These are phyloP conservation scores for Beauveria scarabaeidicola DNA, from an alignment of 2,329 filamentous ascomycete genomes.

Conservation along the genomic window DNA sequence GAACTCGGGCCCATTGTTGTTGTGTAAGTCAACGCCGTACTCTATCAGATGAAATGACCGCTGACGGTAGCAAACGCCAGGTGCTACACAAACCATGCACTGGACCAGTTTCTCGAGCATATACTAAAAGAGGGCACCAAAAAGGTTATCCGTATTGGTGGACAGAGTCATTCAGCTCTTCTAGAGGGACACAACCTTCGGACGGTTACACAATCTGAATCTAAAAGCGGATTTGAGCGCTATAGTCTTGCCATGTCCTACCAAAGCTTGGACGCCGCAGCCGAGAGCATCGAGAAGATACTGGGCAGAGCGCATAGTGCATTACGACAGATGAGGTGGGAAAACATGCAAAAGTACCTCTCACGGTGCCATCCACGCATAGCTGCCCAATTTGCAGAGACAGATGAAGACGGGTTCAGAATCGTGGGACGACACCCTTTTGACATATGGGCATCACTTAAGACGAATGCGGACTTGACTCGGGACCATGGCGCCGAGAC, in stretches of 20 bases:
- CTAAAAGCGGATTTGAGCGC: not conserved
- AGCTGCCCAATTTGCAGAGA: not conserved
- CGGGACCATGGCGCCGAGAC: not conserved
- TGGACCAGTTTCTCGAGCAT: slow-evolving; percentile 50
- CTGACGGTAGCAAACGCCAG: not conserved
- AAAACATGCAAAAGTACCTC: not conserved
- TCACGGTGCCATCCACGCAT: not conserved
- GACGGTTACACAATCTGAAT: not conserved
- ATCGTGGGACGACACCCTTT: slow-evolving; percentile 5
- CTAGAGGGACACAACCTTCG: slow-evolving; percentile 2
- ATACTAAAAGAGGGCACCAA: slow-evolving; percentile 36
- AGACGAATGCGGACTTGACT: not conserved
- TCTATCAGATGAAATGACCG: slow-evolving; percentile 25
- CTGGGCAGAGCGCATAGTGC: not conserved
- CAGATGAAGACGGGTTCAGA: not conserved
- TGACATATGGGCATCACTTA: slow-evolving; percentile 4
- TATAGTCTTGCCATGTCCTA: not conserved
- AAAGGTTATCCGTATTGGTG: slow-evolving; percentile 51
- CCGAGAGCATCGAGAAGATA: not conserved
- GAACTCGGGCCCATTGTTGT: slow-evolving; percentile 35
- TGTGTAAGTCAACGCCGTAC: slow-evolving; percentile 19
- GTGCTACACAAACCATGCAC: slow-evolving; percentile 35
- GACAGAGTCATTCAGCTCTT: slow-evolving; percentile 10
- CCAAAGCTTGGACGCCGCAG: not conserved
- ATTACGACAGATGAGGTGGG: not conserved